These are phyloP conservation scores for Pisolithus microcarpus DNA, from an alignment of 768 basidiomycete genomes.

Conservation along the genomic window DNA sequence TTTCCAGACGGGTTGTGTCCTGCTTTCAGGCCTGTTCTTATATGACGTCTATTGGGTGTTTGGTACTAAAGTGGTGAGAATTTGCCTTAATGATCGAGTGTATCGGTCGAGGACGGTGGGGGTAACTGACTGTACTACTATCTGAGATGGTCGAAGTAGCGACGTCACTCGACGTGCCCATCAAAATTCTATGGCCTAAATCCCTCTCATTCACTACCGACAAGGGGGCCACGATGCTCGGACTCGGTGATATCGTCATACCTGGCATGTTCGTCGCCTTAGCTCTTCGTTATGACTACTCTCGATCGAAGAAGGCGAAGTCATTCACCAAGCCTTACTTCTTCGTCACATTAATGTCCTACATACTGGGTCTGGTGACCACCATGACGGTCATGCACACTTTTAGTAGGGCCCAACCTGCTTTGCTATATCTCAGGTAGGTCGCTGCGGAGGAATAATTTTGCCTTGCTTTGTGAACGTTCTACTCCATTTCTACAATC, in stretches of 20 bases:
- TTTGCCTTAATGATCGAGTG: not conserved
- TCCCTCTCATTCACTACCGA: slow-evolving; percentile 41
- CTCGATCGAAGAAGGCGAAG: slow-evolving; percentile 32
- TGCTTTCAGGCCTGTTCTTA: slow-evolving; percentile 78
- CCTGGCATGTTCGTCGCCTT: slow-evolving; percentile 71
- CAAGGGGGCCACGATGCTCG: slow-evolving; percentile 80
- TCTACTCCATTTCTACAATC: not conserved
- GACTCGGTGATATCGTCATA: slow-evolving; percentile 79
- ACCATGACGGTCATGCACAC: slow-evolving; percentile 86
- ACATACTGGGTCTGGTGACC: slow-evolving; percentile 59
- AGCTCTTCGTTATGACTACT: slow-evolving; percentile 78
- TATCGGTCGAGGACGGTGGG: no score
- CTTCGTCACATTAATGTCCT: slow-evolving; percentile 56
- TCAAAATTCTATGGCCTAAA: slow-evolving; percentile 88
- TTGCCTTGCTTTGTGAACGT: not conserved
- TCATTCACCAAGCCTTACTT: slow-evolving; percentile 72
- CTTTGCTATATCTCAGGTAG: slow-evolving; percentile 85
- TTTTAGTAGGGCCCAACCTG: slow-evolving; percentile 76
- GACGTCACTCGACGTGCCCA: slow-evolving; percentile 81
- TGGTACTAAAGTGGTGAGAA: slow-evolving; percentile 72
- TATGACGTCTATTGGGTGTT: slow-evolving; percentile 98
- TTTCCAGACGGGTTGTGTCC: slow-evolving; percentile 77
- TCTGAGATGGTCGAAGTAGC: slow-evolving; percentile 89
- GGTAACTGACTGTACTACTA: not conserved
- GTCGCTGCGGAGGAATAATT: slow-evolving; percentile 10